Percentiles rank a stretch among this genome's conserved stretches.
phyloP scores from a whole-genome alignment of 495 filamentous ascomycete genomes.

The Neurospora sp. region DNA sequence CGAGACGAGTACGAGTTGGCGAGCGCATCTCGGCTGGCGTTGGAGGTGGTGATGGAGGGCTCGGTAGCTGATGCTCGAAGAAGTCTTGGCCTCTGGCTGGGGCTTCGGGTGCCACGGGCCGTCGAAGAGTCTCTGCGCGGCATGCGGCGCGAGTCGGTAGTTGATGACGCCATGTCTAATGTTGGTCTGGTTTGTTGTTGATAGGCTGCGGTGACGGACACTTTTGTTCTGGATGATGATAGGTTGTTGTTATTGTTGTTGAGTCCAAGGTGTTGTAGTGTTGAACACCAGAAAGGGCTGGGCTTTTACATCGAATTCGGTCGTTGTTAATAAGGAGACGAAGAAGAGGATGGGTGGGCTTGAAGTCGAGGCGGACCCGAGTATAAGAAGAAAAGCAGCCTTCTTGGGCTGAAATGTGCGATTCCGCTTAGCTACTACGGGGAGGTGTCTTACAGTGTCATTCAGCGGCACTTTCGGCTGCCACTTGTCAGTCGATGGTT shows the following conservation, averaged over 20 bases:
- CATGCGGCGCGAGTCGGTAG: slow-evolving; percentile 19
- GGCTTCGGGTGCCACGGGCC: slow-evolving; percentile 10
- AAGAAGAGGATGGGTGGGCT: slow-evolving; percentile 8
- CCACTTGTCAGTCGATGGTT: slow-evolving; percentile 32
- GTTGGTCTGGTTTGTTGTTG: slow-evolving; percentile 6
- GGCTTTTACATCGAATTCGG: neutral
- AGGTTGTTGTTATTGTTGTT: neutral
- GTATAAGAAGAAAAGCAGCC: slow-evolving; percentile 17
- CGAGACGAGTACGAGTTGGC: slow-evolving; percentile 34
- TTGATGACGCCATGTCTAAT: slow-evolving; percentile 19
- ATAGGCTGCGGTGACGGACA: neutral
- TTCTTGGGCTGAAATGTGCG: slow-evolving; percentile 27
- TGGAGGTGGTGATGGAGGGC: slow-evolving; percentile 45
- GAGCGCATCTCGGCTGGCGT: slow-evolving; percentile 38
- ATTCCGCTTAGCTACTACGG: slow-evolving; percentile 19
- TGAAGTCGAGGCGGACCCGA: neutral
- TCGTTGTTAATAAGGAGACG: slow-evolving; percentile 1
- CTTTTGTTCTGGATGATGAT: slow-evolving; percentile 1
- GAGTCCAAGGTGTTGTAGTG: neutral
- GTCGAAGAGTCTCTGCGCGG: slow-evolving; percentile 27
- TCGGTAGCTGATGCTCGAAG: slow-evolving; percentile 42
- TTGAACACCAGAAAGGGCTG: neutral
- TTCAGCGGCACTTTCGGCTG: slow-evolving; percentile 27
- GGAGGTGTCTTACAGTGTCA: slow-evolving; percentile 14
- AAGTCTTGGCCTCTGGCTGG: slow-evolving; percentile 34